Conservation (phyloP, 495 filamentous ascomycete genomes). For the Annulohypoxylon stygium region DNA sequence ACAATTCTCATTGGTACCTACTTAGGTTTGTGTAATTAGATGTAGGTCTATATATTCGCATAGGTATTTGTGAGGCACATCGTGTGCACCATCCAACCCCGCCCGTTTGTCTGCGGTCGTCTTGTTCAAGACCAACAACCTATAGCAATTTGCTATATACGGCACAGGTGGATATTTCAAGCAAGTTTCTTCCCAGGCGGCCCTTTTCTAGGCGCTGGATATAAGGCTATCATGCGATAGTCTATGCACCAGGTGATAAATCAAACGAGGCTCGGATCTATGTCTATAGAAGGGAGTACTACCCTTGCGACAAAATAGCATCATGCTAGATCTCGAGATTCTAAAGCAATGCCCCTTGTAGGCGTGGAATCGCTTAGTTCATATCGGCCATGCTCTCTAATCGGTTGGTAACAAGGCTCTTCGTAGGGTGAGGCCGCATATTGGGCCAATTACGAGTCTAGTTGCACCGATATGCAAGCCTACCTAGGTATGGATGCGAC, state of each 20-base stretch:
- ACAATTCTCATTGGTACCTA: background rate
- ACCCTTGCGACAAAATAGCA: constrained; percentile 7
- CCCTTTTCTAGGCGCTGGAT: constrained; percentile 22
- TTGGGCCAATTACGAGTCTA: background rate
- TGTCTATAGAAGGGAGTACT: background rate
- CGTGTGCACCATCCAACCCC: background rate
- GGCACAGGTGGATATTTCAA: constrained; percentile 4
- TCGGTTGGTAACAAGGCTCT: background rate
- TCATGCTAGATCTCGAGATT: background rate
- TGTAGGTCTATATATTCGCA: background rate
- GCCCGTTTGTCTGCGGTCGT: background rate
- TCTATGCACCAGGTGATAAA: background rate
- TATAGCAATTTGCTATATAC: background rate
- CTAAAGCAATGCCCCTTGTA: constrained; percentile 3
- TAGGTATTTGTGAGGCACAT: background rate
- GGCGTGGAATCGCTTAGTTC: background rate
- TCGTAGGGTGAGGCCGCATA: constrained; percentile 1
- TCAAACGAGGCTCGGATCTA: background rate
- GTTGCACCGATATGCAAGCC: constrained; percentile 19
- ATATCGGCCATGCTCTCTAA: constrained; percentile 5
- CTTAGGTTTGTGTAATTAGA: background rate
- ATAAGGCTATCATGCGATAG: constrained; percentile 3
- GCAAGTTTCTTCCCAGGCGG: constrained; percentile 28
- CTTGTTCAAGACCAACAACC: background rate
- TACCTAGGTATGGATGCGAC: background rate